Conservation (phyloP, 768 basidiomycete genomes). For the Suillus ampliporus region DNA sequence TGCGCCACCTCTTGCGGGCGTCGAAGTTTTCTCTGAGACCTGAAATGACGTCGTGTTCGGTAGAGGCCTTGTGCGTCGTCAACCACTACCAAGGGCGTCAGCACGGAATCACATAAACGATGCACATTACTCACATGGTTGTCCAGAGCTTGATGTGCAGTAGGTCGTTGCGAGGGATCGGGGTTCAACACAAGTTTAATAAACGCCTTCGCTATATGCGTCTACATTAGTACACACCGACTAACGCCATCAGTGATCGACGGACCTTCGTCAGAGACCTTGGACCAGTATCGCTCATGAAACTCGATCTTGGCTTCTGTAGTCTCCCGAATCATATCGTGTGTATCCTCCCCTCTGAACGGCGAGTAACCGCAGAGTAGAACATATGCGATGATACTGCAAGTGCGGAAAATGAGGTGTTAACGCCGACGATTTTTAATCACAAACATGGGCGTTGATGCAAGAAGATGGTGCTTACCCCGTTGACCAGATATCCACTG, state of each 20-base stretch:
- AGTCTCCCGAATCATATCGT: constrained; percentile 83
- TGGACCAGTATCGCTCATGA: constrained; percentile 94
- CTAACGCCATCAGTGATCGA: background rate
- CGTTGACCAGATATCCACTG: constrained; percentile 93
- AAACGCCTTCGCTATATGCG: constrained; percentile 76
- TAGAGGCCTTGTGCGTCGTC: constrained; percentile 64
- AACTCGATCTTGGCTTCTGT: constrained; percentile 85
- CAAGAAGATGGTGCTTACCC: constrained; percentile 59
- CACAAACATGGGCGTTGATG: constrained; percentile 4
- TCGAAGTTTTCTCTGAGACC: constrained; percentile 87
- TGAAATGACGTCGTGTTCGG: constrained; percentile 72
- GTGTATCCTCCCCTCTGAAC: constrained; percentile 83
- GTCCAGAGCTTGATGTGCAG: constrained; percentile 71
- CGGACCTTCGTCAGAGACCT: constrained; percentile 78
- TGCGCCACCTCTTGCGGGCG: constrained; percentile 73
- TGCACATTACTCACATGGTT: constrained; percentile 58
- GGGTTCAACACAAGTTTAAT: constrained; percentile 73
- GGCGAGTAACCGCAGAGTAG: constrained; percentile 95
- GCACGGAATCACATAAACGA: background rate
- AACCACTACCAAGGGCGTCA: constrained; percentile 61
- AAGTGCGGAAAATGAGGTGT: background rate
- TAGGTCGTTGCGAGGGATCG: constrained; percentile 72
- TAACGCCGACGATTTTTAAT: background rate
- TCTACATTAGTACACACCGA: constrained; percentile 8
- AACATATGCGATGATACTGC: constrained; percentile 92